Evolutionary conservation across 2,329 filamentous ascomycete species (phyloP).

Genomic region (Fusarium acutatum): DNA sequence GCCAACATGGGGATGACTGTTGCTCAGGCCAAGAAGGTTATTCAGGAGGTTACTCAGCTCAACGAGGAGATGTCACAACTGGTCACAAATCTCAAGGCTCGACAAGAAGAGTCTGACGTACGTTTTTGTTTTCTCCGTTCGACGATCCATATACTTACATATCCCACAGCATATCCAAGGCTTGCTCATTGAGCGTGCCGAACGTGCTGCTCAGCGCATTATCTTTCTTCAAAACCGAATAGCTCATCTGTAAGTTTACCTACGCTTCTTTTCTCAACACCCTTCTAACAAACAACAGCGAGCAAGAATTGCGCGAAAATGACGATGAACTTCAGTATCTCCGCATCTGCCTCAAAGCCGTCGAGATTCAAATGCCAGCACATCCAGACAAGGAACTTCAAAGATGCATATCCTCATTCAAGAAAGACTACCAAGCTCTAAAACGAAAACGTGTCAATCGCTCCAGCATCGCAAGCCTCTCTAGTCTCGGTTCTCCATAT

Average conservation of each 20-base stretch:
- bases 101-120: constrained; percentile 69
- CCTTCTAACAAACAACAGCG: constrained; percentile 49
- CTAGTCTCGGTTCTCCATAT: constrained; percentile 41
- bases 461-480: constrained; percentile 42
- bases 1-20: constrained; percentile 45
- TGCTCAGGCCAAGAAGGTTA: constrained; percentile 49
- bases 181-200: constrained; percentile 65
- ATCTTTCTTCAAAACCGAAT: constrained; percentile 68
- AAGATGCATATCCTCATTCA: constrained; percentile 68
- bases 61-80: constrained; percentile 60
- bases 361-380: constrained; percentile 66
- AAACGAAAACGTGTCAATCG: constrained; percentile 55
- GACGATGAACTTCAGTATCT: constrained; percentile 69
- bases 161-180: constrained; percentile 65
- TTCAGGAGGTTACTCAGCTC: constrained; percentile 52
- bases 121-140: constrained; percentile 29
- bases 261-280: background rate
- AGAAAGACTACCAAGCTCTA: constrained; percentile 63
- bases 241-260: constrained; percentile 59
- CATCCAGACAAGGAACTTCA: constrained; percentile 64
- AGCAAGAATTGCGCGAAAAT: constrained; percentile 63
- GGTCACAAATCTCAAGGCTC: constrained; percentile 59
- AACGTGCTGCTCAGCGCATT: constrained; percentile 66
- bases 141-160: constrained; percentile 39
- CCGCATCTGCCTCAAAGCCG: constrained; percentile 68